These are phyloP conservation scores for Cutaneotrichosporon sp. DNA, from an alignment of 1,284 basidiomycete species.

Conservation along the genomic window DNA sequence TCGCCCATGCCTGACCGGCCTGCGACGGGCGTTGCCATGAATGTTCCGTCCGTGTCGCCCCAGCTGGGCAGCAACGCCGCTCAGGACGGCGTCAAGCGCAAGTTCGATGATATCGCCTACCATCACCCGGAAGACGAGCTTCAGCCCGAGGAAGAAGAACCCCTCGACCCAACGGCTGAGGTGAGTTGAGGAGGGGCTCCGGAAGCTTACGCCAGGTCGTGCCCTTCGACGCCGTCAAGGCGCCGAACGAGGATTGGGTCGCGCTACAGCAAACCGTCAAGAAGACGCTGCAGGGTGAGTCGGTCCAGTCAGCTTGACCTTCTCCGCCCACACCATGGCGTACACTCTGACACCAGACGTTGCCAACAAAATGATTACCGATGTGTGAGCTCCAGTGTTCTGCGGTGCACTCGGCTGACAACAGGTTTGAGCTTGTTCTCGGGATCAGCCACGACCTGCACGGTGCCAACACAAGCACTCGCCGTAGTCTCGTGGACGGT, in stretches of 20 bases:
- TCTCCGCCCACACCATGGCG: background rate
- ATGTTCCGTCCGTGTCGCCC: too few species aligned
- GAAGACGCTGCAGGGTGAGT: conserved; percentile 24
- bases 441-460: conserved; percentile 20
- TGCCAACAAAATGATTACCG: background rate
- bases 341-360: conserved; percentile 3
- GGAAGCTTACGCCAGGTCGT: conserved; percentile 14
- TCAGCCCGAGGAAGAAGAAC: background rate
- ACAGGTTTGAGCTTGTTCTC: conserved; percentile 11
- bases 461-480: conserved; percentile 8
- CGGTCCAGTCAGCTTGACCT: background rate
- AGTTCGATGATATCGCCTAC: background rate
- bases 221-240: conserved; percentile 12
- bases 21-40: background rate
- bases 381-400: background rate
- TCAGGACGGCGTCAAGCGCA: background rate
- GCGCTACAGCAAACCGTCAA: conserved; percentile 22
- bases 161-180: conserved; percentile 22
- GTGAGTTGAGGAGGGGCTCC: conserved; percentile 6
- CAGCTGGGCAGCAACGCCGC: background rate
- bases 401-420: background rate
- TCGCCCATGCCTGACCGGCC: background rate
- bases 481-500: conserved; percentile 20
- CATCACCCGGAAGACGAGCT: background rate
- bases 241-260: conserved; percentile 29